Percentiles rank a stretch among this genome's conserved stretches.
Evolutionary conservation across 441 rosid species (phyloP).

Genomic region (Croton laevigatus): DNA sequence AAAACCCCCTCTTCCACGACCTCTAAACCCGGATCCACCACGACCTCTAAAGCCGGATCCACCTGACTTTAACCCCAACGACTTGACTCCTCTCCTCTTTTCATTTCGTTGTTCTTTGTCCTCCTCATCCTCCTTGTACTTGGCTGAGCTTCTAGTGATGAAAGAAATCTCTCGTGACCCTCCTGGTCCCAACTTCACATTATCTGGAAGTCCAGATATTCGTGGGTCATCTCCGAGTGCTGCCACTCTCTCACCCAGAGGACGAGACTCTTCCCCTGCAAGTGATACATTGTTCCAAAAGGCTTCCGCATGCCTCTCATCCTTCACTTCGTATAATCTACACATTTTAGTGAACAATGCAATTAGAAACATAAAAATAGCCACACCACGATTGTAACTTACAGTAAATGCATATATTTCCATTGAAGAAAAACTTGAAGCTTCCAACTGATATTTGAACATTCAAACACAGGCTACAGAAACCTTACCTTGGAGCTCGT

Average conservation of each 20-base stretch:
- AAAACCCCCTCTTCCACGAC: constrained; percentile 51
- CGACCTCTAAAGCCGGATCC: constrained; percentile 47
- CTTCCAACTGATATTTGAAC: not conserved
- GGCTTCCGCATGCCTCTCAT: constrained; percentile 76
- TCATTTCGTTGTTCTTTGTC: constrained; percentile 36
- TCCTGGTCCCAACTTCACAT: constrained; percentile 72
- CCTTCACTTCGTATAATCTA: constrained; percentile 82
- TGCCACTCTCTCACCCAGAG: constrained; percentile 75
- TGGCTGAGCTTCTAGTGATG: constrained; percentile 52
- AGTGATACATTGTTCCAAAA: constrained; percentile 55
- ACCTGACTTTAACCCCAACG: constrained; percentile 58
- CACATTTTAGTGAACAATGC: constrained; percentile 5
- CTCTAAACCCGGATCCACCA: constrained; percentile 40
- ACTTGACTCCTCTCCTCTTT: constrained; percentile 69
- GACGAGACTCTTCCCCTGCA: constrained; percentile 68
- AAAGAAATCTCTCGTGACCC: constrained; percentile 84
- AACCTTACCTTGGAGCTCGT: constrained; percentile 51
- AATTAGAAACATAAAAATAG: not conserved
- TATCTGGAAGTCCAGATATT: constrained; percentile 35
- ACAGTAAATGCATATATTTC: not conserved
- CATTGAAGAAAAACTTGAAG: not conserved
- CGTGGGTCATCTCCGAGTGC: constrained; percentile 44
- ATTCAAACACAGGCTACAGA: constrained; percentile 9
- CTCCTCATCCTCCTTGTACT: constrained; percentile 53
- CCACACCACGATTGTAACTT: too few relatives aligned